Evolutionary conservation across 2,329 filamentous ascomycete species (phyloP), one percentile per base, ranked within the genome.

Genomic region (Ambrosiella xylebori): DNA sequence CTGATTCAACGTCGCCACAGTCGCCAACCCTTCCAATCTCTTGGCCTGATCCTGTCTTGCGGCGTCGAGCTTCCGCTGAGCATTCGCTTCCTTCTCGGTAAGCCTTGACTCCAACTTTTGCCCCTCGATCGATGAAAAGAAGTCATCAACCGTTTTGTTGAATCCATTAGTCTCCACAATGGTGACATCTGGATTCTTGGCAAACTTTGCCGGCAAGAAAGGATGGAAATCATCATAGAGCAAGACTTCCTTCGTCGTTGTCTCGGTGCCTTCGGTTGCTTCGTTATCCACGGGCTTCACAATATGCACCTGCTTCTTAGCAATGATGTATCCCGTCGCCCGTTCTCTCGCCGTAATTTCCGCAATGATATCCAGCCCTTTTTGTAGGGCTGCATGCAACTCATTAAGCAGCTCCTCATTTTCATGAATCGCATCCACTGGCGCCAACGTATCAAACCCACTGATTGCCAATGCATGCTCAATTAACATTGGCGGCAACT

Each of bases 151-250:
- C 0, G 89, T 93, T 66, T 85, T 86, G 69, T 96, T 96, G 74
- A 94, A 97, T 8, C 83, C 85, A 6, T 88, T 78, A 63, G 90
- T 89, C 57, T 87, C 80, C 11, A 97, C 66, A 13, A 95, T 80
- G 2, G 80, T 78, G 27, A 84, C 78, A 0, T 75, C 71, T 0
- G 81, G 73, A 58, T 89, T 81, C 6, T 78, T 74, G 61, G 83
- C 80, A 61, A 95, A 86, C 64, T 97, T 91, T 19, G 77, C 74
- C 0, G 93, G 93, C 44, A 85, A 74, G 68, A 97, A 97, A 0
- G 93, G 93, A 64, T 97, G 91, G 65, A 96, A 97, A 65, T 98
- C 93, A 57, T 96, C 86, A 66, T 96, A 98, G 1, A 95, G 73
- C 5, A 93, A 67, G 51, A 74, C 72, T 3, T 72, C 69, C 8